phyloP scores from a whole-genome alignment of 495 filamentous ascomycete species.

The Penicillium egyptiacum region DNA sequence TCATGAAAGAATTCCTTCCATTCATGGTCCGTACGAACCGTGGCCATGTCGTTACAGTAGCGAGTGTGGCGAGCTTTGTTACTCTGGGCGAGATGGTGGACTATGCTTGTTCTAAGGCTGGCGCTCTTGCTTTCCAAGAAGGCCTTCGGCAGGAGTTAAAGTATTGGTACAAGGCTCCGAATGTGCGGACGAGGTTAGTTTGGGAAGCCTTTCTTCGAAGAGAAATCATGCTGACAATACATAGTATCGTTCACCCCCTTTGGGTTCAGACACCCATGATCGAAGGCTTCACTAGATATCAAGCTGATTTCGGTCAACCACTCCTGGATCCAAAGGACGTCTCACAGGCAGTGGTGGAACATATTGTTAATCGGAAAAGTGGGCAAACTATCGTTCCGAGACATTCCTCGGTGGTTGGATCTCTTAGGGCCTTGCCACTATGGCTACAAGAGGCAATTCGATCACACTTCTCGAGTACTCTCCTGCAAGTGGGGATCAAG shows the following conservation, averaged over 20 bases:
- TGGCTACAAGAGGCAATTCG: conserved; percentile 21
- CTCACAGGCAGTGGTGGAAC: conserved; percentile 55
- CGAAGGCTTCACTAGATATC: conserved; percentile 53
- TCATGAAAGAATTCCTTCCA: conserved; percentile 52
- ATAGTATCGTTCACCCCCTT: conserved; percentile 37
- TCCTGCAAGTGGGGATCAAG: conserved; percentile 1
- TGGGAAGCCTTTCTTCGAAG: background rate
- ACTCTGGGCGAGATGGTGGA: conserved; percentile 36
- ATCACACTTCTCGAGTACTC: conserved; percentile 13
- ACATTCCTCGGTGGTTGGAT: background rate
- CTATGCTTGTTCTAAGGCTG: conserved; percentile 50
- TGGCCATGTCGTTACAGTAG: conserved; percentile 52
- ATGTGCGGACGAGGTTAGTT: conserved; percentile 27
- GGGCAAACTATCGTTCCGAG: conserved; percentile 36
- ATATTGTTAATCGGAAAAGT: conserved; percentile 52
- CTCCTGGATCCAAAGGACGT: conserved; percentile 55
- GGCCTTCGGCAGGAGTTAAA: conserved; percentile 30
- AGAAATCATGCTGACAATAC: background rate
- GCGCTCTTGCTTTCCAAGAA: conserved; percentile 47
- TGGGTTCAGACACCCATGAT: conserved; percentile 58
- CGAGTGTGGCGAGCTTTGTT: conserved; percentile 48
- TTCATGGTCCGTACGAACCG: conserved; percentile 52
- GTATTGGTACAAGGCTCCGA: conserved; percentile 25
- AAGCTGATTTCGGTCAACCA: conserved; percentile 50
- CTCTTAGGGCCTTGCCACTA: conserved; percentile 10